phyloP scores from a whole-genome alignment of 257 asterid genomes.

The Oldenlandia corymbosa region DNA sequence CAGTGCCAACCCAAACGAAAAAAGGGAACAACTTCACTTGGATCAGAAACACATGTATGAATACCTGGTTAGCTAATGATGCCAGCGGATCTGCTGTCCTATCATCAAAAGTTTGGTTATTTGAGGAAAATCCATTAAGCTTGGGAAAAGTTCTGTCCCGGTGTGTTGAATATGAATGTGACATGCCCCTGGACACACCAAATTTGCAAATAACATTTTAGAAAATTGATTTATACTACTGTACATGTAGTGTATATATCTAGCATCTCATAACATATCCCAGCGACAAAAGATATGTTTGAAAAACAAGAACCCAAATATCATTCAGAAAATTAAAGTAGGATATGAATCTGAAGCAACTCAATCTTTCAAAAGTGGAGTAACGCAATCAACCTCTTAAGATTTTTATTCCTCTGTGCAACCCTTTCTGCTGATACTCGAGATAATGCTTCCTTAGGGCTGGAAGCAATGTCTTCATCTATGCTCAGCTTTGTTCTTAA shows the following conservation, averaged over 20 bases:
- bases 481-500: slow-evolving; percentile 83
- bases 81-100: slow-evolving; percentile 41
- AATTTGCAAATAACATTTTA: not conserved
- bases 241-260: not conserved
- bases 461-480: slow-evolving; percentile 74
- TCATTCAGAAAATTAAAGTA: slow-evolving; percentile 1
- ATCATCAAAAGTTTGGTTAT: slow-evolving; percentile 43
- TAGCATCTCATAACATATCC: not conserved
- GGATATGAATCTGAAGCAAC: not conserved
- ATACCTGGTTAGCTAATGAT: slow-evolving; percentile 50
- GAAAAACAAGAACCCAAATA: too few relatives aligned
- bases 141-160: slow-evolving; percentile 55
- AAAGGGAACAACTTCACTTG: not conserved
- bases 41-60: not conserved
- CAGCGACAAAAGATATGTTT: not conserved
- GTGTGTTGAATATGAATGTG: slow-evolving; percentile 73
- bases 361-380: not conserved
- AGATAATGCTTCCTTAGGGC: slow-evolving; percentile 85
- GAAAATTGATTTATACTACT: not conserved
- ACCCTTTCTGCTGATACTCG: slow-evolving; percentile 66
- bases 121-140: slow-evolving; percentile 17
- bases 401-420: slow-evolving; percentile 52
- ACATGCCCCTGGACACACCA: slow-evolving; percentile 59
- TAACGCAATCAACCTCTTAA: slow-evolving; percentile 42
- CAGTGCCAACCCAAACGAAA: not conserved